A percentile compares a stretch with the other conserved stretches of the same genome.
Conservation (phyloP, 441 rosid genomes). For the Kokia cookei region DNA sequence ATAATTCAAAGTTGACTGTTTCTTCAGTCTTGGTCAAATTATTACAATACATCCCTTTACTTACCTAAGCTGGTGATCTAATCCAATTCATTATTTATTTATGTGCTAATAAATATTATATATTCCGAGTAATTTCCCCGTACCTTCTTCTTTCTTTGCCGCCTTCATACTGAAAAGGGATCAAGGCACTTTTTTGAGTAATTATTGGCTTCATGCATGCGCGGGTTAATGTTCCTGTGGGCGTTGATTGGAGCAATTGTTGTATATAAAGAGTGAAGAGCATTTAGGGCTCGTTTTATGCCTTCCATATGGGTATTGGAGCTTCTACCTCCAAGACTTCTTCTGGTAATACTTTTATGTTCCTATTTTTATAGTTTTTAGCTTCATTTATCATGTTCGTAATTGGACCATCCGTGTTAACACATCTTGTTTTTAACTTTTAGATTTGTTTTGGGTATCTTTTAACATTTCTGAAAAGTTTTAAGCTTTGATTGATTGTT, state of each 20-base stretch:
- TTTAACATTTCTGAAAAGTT: not conserved
- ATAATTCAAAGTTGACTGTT: too few species aligned
- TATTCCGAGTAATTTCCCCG: too few species aligned
- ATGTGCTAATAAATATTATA: too few species aligned
- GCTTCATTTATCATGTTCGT: too few species aligned
- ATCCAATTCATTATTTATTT: not conserved
- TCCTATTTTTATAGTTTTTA: too few species aligned
- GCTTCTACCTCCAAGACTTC: not conserved
- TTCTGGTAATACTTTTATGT: not conserved
- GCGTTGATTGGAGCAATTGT: not conserved
- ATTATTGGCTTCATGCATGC: constrained; percentile 1
- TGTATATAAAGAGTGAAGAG: not conserved
- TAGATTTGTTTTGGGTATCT: not conserved
- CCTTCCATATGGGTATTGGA: constrained; percentile 2
- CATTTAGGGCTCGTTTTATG: not conserved
- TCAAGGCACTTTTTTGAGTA: not conserved
- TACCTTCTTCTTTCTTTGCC: too few species aligned
- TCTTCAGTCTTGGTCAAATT: too few species aligned
- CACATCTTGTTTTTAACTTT: too few species aligned
- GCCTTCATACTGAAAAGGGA: too few species aligned
- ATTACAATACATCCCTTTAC: too few species aligned
- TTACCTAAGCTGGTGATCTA: not conserved
- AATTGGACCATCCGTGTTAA: too few species aligned
- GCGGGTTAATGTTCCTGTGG: not conserved
- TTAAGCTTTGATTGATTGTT: too few species aligned